phyloP scores from a whole-genome alignment of 495 filamentous ascomycete genomes.

The Penicillium desertorum region DNA sequence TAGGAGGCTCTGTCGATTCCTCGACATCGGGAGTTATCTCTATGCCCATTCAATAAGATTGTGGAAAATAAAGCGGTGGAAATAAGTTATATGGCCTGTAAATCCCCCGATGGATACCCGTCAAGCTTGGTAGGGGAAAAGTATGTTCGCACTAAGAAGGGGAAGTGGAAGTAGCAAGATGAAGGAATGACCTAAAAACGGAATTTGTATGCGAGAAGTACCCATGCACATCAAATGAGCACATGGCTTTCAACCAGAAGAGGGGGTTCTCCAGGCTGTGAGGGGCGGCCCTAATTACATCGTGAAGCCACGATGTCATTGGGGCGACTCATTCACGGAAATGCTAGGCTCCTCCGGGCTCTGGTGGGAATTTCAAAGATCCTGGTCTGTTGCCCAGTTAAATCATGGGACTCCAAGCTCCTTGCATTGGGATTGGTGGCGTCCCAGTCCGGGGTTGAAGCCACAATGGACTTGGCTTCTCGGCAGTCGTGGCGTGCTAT shows the following conservation, averaged over 20 bases:
- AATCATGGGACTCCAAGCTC: constrained; percentile 14
- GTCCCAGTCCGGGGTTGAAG: constrained; percentile 7
- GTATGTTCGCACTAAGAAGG: neutral
- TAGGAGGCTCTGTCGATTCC: constrained; percentile 48
- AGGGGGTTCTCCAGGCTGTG: constrained; percentile 13
- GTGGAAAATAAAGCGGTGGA: constrained; percentile 8
- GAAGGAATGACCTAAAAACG: neutral
- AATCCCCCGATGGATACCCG: neutral
- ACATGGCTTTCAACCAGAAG: constrained; percentile 9
- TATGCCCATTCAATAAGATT: constrained; percentile 45
- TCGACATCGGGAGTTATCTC: constrained; percentile 43
- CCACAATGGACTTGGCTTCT: constrained; percentile 6
- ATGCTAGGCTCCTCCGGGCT: constrained; percentile 23
- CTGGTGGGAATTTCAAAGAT: constrained; percentile 11
- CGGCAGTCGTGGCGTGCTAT: constrained; percentile 10
- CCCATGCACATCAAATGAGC: neutral
- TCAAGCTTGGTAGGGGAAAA: neutral
- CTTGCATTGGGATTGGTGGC: constrained; percentile 10
- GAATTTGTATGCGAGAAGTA: neutral
- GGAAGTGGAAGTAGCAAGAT: neutral
- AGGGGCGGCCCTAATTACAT: constrained; percentile 16
- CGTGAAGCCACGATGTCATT: constrained; percentile 19
- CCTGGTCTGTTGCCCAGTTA: constrained; percentile 9
- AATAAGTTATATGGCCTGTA: constrained; percentile 2
- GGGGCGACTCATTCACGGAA: constrained; percentile 10